Base-by-base conservation (phyloP, 495 filamentous ascomycete species). In the Massariosphaeria phaeospora region DNA sequence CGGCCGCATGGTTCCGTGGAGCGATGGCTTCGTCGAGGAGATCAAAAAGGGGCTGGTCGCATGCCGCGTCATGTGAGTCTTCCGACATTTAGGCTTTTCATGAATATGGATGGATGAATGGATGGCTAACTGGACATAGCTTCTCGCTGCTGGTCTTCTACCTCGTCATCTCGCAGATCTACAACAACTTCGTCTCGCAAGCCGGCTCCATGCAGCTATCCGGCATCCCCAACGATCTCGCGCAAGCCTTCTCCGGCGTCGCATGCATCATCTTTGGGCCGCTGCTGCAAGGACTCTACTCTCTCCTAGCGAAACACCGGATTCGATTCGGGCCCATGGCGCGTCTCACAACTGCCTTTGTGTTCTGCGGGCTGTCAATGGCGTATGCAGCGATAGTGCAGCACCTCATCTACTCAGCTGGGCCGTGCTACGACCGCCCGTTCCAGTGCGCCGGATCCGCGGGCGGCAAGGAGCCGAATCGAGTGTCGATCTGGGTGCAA, bases 151-250 rank as follows among this genome's bases (percentile, higher is more conserved):
- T 34, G 3, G 13, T 31, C 8, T 84, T 84, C 59, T 76, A 79
- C 59, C 48, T 42, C 11, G 18, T 72, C 77, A 57, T 79, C 77
- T 59, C 79, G 1, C 43, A 70, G 56, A 70, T 62, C 12, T 62
- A 70, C 38, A 76, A 69, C 45, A 79, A 79, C 40, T 29, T 79
- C 30, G 72, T 79, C 56, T 78, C 79, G 0, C 79, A 80, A 62
- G 78, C 77, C 12, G 74, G 69, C 6, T 69, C 75, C 21, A 79
- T 79, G 74, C 56, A 70, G 24, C 70, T 70, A 18, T 59, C 72
- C 48, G 72, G 72, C 18, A 61, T 79, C n/a, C 74, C 76, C 10
- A 79, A 78, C 57, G 76, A 79, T 64, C 66, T 75, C 44, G 67
- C 78, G 29, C 53, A 68, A 44, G 61, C n/a, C 62, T 73, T 15